Evolutionary conservation across 176 grass and related monocot genomes (phyloP), one percentile per base, ranked within the genome.

Genomic region (Ampelocalamus luodianensis): DNA sequence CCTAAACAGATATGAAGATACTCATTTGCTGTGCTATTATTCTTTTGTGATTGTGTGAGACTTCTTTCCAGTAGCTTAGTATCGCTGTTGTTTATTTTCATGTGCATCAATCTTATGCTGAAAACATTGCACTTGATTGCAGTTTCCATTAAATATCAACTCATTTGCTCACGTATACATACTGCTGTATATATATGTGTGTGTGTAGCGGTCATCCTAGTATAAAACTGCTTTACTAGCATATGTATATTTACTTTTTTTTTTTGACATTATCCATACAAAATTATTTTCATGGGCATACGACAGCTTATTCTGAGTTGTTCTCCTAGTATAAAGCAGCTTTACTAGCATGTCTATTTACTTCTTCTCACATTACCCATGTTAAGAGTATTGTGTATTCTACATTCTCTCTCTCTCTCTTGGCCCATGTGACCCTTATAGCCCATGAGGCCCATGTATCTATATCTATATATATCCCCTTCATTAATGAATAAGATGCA

Each of bases 11-110:
- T 18, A 62, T 22, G n/a, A 74, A 74, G 10, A 46, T 29, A 78
- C 42, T 71, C 14, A 63, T 40, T 56, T 86, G 50, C 3, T 53
- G 15, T 29, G 42, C 18, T 20, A 63, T 20, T 39, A 13, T 80
- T 68, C 14, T 10, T 64, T 50, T 73, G 1, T 77, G 20, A 38
- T 46, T 46, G 10, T 20, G 72, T 55, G 10, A 38, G 5, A 72
- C 22, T 72, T 83, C 14, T 88, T 83, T 63, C 27, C 24, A 55
- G 27, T 73, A 29, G 6, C 56, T 36, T 79, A 23, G 36, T 84
- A 67, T 60, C 11, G 1, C 27, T 73, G 53, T 37, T 89, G 18
- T 74, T 74, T 79, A 36, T 6, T 73, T 73, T 59, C 48, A 1
- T 42, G 73, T 59, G 54, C 27, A n/a, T 78, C 54, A 6, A 82